Percentiles rank a stretch among this genome's conserved stretches.
These are phyloP conservation scores for Metschnikowia baotianmanensis DNA, from an alignment of 805 yeast genomes.

Conservation along the genomic window DNA sequence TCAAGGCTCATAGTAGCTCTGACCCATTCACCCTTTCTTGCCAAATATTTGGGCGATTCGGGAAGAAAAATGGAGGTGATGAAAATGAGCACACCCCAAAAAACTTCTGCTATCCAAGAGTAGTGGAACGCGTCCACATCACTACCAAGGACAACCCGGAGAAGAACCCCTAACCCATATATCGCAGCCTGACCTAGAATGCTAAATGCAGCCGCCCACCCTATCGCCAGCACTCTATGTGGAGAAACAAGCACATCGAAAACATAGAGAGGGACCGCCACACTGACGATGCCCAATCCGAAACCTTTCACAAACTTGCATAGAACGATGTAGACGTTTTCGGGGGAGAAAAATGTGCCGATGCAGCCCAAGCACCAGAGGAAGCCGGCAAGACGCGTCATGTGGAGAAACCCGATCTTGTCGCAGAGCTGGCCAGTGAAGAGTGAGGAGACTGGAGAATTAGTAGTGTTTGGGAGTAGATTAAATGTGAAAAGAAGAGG, in stretches of 20 bases:
- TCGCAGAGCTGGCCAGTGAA: conserved; percentile 30
- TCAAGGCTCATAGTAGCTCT: conserved; percentile 9
- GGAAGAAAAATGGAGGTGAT: conserved; percentile 12
- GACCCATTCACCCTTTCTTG: conserved; percentile 13
- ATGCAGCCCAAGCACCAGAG: conserved; percentile 31
- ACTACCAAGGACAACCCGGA: neutral
- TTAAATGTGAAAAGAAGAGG: no score
- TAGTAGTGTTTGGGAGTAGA: no score
- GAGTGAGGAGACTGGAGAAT: conserved; percentile 31
- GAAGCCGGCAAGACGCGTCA: conserved; percentile 24
- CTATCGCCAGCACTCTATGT: conserved; percentile 21
- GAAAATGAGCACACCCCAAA: conserved; percentile 11
- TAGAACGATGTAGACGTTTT: conserved; percentile 24
- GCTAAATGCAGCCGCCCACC: conserved; percentile 6
- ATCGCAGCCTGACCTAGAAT: conserved; percentile 8
- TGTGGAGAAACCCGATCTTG: conserved; percentile 25
- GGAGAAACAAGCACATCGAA: conserved; percentile 27
- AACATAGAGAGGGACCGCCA: conserved; percentile 31
- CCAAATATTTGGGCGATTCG: conserved; percentile 12
- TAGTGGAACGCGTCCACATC: conserved; percentile 11
- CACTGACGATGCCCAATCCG: conserved; percentile 31
- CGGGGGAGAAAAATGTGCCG: conserved; percentile 25
- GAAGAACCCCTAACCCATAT: conserved; percentile 5
- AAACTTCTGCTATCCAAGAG: conserved; percentile 12
- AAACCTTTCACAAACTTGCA: conserved; percentile 33